Base-by-base conservation (phyloP, 2,329 filamentous ascomycete genomes). In the Colletotrichum sp. region DNA sequence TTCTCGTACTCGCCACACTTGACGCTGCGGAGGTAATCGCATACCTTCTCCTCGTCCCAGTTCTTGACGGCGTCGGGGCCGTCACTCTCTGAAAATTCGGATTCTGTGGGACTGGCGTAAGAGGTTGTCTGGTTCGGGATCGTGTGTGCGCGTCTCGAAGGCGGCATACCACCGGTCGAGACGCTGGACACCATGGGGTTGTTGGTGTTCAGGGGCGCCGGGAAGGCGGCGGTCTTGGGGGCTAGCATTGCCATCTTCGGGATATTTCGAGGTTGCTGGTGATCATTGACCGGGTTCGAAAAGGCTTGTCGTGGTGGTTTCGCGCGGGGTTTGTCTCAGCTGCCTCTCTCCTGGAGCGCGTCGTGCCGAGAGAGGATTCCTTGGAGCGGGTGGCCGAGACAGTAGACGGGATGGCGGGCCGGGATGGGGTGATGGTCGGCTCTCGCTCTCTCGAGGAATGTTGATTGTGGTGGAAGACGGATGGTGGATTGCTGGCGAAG, bases 1-100 rank as follows among this genome's bases (percentile, higher is more conserved):
- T 94, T 93, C 83, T 98, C 96, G 85, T 99, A 98, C 83, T 98
- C 96, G 80, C 94, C 93, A 82, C 96, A 98, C 82, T 98, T 96
- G 83, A 99, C 96, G 80, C 92, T 96, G 81, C 93, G 91, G 78
- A 99, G 89, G 90, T 98, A 99, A 68, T 98, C 95, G 82, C 94
- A 94, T 34, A 99, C 97, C 79, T 93, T 93, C 79, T 96, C 94
- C 86, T 98, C 97, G 82, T 96, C 94, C 96, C 96, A 98, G 84
- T 91, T 94, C 90, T 93, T 94, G 79, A 94, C 92, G 7, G 93
- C 92, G 80, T 96, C 94, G 69, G 94, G 90, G 36, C 91, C 91
- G 79, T 96, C 95, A 80, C 91, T 90, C 79, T 98, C 96, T 28
- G 95, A 97, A 85, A 98, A 98, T 80, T 98, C 96, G 32, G 95